Base-by-base conservation (phyloP, 768 basidiomycete genomes). In the Collybia nuda region DNA sequence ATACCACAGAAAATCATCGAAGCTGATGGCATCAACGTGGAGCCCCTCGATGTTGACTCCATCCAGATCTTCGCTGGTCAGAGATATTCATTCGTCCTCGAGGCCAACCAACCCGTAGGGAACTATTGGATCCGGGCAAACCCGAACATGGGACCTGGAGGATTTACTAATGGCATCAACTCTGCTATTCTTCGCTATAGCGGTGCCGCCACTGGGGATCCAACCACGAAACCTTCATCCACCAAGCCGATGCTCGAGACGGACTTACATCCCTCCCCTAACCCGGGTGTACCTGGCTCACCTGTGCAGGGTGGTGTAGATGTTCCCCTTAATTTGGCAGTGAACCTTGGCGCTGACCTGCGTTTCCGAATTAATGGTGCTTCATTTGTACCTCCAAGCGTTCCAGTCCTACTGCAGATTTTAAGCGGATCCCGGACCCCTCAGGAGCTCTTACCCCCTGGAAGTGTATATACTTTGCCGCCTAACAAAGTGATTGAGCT, bases 331-430 rank as follows among this genome's bases (percentile, higher is more conserved):
- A 56, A 58, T 22, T 40, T 68, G n/a, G 55, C 45, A 5, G 41
- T 67, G 11, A 47, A 44, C 3, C 60, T 65, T 43, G 49, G 57
- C n/a, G n/a, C n/a, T 19, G 38, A 32, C 5, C 29, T 41, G 11
- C 46, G 48, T 17, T 71, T 67, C 52, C 54, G 40, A 0, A 56
- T 73, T 23, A 74, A 76, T 43, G 64, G 64, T 2, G 61, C 54
- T 0, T 43, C 56, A 2, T 76, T 67, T 51, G 37, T 32, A 4
- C 60, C 70, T 1, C 81, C 82, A 0, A 67, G 69, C 0, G 64
- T 75, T 0, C 82, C 84, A 0, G 75, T 82, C 11, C 71, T 85
- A 9, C 72, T 84, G 14, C 84, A 85, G 54, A 78, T 84, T 35
- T 57, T 85, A 29, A 82, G 77, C 44, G 84, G 84, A 0, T 75